phyloP scores from a whole-genome alignment of 164 flowering plant genomes.

The Magnolia sinica region DNA sequence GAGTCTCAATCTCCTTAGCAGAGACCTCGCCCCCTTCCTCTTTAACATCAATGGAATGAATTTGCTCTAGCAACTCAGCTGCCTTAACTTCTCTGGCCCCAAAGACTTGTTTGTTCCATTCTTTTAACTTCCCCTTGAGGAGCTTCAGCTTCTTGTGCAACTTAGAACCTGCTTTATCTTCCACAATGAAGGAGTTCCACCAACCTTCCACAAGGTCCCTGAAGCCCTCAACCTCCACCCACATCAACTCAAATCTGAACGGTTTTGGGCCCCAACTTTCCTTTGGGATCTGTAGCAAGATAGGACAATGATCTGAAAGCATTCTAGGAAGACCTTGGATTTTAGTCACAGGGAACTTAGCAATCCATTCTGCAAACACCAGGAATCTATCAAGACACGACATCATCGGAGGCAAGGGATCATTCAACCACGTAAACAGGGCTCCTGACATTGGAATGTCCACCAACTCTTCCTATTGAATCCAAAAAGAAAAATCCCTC shows the following conservation, averaged over 20 bases:
- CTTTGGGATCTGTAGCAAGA: background rate
- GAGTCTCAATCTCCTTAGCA: background rate
- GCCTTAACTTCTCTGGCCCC: background rate
- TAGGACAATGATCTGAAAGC: background rate
- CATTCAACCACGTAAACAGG: background rate
- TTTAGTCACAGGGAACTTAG: background rate
- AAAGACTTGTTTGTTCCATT: background rate
- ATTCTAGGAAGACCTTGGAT: background rate
- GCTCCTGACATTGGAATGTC: background rate
- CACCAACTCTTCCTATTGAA: background rate
- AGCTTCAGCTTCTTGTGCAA: background rate
- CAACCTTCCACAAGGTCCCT: background rate
- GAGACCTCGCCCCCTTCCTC: background rate
- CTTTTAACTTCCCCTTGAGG: background rate
- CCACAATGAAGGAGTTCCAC: background rate
- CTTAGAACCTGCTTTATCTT: background rate
- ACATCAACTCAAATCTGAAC: background rate
- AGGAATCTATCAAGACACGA: background rate
- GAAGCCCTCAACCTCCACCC: background rate
- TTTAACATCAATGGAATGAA: background rate
- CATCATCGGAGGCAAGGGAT: background rate
- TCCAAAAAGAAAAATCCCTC: background rate
- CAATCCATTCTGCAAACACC: background rate
- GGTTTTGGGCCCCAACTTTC: background rate
- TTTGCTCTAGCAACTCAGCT: background rate